Base-by-base conservation (phyloP, 345 rosid genomes). In the Erucastrum elatum region DNA sequence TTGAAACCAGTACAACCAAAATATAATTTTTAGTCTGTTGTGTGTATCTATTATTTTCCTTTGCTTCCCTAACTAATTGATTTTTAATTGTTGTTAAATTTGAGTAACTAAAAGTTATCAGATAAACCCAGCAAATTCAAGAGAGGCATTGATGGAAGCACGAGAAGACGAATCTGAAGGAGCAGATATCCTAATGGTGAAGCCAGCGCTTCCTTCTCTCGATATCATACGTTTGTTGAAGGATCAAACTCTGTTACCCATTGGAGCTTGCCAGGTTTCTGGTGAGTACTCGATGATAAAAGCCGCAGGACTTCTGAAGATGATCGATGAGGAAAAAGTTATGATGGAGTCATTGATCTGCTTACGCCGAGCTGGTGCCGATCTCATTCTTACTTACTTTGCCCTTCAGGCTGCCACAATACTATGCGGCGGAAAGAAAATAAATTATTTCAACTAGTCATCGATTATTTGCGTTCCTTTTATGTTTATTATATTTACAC, bases 271-370 rank as follows among this genome's bases (percentile, higher is more conserved):
- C 77, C 98, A 79, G 12, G 82, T 79, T 26, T 79, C 82, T 12
- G 99, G 99, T 56, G 98, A 94, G 75, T 94, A 94, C 87, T 91
- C 98, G 0, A 93, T 95, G 94, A 95, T 95, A 68, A 95, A 93
- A 80, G 97, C 97, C 4, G 97, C 93, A 0, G 94, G 93, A 61
- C 87, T 82, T 78, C 90, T 91, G 30, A 89, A 89, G 65, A 95
- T 95, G 97, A 92, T 93, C 11, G 96, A 95, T 35, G 99, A 93
- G 78, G 93, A 95, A 75, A 88, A 77, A 73, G 96, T 93, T 5
- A 95, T 90, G 99, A 87, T 95, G 97, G 98, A 95, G 71, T 93
- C 99, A 26, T 72, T 95, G 82, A 82, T 81, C 76, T 95, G 98
- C 75, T 83, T 95, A 55, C 87, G 98, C 37, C 87, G 98, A 31